phyloP scores from a whole-genome alignment of 164 flowering plant species.

The Santalum album region DNA sequence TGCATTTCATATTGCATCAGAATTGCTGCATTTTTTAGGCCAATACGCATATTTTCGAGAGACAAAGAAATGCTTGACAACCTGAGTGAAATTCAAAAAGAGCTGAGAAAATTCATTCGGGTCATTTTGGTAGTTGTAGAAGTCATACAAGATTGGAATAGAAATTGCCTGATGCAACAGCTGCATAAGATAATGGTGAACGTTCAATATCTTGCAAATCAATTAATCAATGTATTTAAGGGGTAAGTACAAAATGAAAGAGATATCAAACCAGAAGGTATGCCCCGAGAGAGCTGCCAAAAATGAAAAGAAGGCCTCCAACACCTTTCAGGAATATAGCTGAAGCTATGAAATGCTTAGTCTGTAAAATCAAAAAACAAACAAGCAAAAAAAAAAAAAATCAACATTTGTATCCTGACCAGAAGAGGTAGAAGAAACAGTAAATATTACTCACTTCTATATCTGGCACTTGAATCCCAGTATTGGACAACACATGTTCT shows the following conservation, averaged over 20 bases:
- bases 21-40: too few relatives aligned
- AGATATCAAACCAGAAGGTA: constrained; percentile 56
- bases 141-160: constrained; percentile 3
- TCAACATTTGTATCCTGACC: background rate
- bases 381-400: too few relatives aligned
- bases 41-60: background rate
- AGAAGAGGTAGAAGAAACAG: background rate
- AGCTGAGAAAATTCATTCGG: background rate
- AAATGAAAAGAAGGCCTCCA: constrained; percentile 65
- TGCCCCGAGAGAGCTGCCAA: constrained; percentile 72
- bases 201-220: too few relatives aligned
- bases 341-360: constrained; percentile 35
- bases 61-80: background rate
- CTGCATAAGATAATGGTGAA: background rate
- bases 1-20: background rate
- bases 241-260: too few relatives aligned
- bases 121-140: constrained; percentile 1
- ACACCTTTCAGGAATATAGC: constrained; percentile 47
- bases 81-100: background rate
- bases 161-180: background rate
- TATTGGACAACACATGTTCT: constrained; percentile 34
- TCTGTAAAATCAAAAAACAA: too few relatives aligned
- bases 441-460: constrained; percentile 42
- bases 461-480: constrained; percentile 48
- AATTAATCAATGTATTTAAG: too few relatives aligned